phyloP scores from a whole-genome alignment of 2,329 filamentous ascomycete genomes.

The Trichoderma cornu-damae region DNA sequence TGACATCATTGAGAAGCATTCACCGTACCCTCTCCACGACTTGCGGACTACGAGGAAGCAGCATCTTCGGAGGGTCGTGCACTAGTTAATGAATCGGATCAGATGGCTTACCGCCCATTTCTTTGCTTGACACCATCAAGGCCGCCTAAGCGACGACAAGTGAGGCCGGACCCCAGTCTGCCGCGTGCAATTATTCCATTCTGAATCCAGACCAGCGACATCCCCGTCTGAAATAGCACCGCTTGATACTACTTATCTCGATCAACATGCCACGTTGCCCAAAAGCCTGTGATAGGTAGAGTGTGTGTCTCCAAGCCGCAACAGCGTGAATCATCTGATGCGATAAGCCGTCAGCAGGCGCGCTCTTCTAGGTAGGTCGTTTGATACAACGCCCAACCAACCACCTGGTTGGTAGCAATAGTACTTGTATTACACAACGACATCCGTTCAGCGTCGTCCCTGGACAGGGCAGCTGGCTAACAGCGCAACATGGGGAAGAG shows the following conservation, averaged over 20 bases:
- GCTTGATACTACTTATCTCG: background rate
- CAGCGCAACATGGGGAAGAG: background rate
- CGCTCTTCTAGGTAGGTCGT: constrained; percentile 12
- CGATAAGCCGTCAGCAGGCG: constrained; percentile 6
- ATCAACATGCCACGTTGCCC: constrained; percentile 3
- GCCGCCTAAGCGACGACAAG: background rate
- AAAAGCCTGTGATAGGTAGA: background rate
- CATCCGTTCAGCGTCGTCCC: background rate
- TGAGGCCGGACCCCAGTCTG: background rate
- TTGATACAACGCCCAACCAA: background rate
- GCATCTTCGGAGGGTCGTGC: no score
- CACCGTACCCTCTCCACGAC: background rate
- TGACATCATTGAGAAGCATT: background rate
- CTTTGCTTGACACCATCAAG: background rate
- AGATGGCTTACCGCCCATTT: background rate
- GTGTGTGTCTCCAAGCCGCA: background rate
- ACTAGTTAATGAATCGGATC: background rate
- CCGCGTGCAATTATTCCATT: background rate
- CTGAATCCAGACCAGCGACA: background rate
- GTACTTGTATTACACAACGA: no score
- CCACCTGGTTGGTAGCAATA: no score
- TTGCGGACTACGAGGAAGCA: background rate
- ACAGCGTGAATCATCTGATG: background rate
- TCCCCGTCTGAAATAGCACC: background rate
- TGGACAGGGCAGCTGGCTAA: background rate